phyloP scores from a whole-genome alignment of 148 eudicot species.

The Arctostaphylos glauca region DNA sequence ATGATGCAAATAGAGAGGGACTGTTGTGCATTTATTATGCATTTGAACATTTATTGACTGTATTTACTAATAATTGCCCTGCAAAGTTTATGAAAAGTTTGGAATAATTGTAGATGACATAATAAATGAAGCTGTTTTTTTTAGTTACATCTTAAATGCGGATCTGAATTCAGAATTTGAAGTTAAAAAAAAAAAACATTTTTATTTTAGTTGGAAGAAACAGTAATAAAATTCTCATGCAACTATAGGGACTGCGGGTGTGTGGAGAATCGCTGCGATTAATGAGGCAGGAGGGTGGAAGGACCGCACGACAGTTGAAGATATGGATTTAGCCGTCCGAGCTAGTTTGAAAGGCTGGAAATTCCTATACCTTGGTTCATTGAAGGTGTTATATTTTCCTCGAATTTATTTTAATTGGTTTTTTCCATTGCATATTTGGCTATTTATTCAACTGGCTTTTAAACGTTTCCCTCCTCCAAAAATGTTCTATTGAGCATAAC shows the following conservation, averaged over 20 bases:
- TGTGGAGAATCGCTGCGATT: slow-evolving; percentile 70
- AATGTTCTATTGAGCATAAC: not conserved
- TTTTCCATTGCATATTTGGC: not conserved
- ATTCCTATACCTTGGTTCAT: slow-evolving; percentile 50
- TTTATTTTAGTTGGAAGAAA: not conserved
- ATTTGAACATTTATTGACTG: not conserved
- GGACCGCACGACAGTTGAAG: slow-evolving; percentile 77
- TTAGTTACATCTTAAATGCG: too few relatives aligned
- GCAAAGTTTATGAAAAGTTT: not conserved
- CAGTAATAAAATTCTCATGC: not conserved
- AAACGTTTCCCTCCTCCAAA: not conserved
- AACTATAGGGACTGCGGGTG: slow-evolving; percentile 66
- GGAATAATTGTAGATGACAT: not conserved
- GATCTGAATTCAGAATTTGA: not conserved
- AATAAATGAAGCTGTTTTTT: too few relatives aligned
- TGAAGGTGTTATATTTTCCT: not conserved
- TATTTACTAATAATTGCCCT: not conserved
- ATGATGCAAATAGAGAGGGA: too few relatives aligned
- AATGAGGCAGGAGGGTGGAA: slow-evolving; percentile 90
- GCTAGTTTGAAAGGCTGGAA: slow-evolving; percentile 87
- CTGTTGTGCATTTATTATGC: not conserved
- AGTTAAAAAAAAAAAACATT: not conserved
- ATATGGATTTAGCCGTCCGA: slow-evolving; percentile 83
- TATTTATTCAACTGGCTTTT: not conserved
- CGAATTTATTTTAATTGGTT: not conserved